A percentile compares a stretch with the other conserved stretches of the same genome.
These are phyloP conservation scores for Aspergillus puulaauensis DNA, from an alignment of 2,329 filamentous ascomycete species.

Conservation along the genomic window DNA sequence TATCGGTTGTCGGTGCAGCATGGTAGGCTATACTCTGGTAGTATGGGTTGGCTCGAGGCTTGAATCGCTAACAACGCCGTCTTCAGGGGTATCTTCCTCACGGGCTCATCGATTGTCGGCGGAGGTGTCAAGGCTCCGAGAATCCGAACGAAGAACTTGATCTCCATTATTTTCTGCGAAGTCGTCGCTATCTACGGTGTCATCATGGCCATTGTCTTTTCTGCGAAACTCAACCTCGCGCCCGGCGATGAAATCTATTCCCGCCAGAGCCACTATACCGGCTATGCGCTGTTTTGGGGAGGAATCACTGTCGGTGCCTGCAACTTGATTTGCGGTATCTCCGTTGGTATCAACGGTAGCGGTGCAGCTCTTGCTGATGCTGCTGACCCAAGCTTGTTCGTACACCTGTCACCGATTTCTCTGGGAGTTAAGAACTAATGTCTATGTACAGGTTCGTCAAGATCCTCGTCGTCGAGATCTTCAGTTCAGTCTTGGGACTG, in stretches of 20 bases:
- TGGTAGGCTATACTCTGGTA: conserved; percentile 60
- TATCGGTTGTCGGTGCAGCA: conserved; percentile 95
- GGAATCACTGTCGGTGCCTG: conserved; percentile 92
- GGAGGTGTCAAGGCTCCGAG: conserved; percentile 94
- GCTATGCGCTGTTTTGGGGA: conserved; percentile 93
- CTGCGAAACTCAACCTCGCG: conserved; percentile 74
- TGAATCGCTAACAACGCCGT: conserved; percentile 5
- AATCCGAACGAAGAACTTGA: conserved; percentile 98
- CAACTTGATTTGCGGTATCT: conserved; percentile 93
- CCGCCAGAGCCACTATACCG: conserved; percentile 84
- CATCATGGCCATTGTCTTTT: conserved; percentile 99
- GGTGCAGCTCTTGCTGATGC: conserved; percentile 95
- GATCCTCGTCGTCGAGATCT: conserved; percentile 98
- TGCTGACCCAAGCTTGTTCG: conserved; percentile 83
- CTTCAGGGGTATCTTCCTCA: conserved; percentile 95
- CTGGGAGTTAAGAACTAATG: background rate
- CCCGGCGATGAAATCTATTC: conserved; percentile 66
- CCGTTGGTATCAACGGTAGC: conserved; percentile 96
- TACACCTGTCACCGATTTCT: conserved; percentile 18
- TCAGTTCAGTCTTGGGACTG: conserved; percentile 93
- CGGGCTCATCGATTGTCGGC: conserved; percentile 93
- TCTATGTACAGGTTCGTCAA: conserved; percentile 76
- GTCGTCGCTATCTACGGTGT: conserved; percentile 99
- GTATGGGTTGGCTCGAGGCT: background rate
- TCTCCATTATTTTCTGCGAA: conserved; percentile 99